Percentiles rank a stretch among this genome's conserved stretches.
Evolutionary conservation across 495 filamentous ascomycete genomes (phyloP).

Genomic region (Sporormia fimetaria): DNA sequence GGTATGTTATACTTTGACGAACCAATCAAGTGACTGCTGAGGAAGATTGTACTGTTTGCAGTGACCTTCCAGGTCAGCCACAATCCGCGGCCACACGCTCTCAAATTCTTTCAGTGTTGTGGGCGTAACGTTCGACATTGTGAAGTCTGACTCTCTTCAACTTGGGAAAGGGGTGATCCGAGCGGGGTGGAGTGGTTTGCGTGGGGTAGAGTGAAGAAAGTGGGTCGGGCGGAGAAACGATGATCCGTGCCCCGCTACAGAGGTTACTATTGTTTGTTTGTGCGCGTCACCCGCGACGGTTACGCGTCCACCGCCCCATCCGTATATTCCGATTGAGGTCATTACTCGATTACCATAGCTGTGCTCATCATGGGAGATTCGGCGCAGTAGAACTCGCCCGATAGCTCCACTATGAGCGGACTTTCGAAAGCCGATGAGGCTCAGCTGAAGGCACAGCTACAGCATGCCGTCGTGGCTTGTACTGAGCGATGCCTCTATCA

Average conservation of each 20-base stretch:
- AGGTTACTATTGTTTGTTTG: no score
- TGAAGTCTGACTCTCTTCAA: no score
- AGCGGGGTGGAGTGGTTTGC: no score
- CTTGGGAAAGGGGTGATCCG: no score
- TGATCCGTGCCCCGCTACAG: no score
- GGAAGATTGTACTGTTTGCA: constrained; percentile 72
- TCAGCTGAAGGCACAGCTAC: constrained; percentile 52
- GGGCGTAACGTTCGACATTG: no score
- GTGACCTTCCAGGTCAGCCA: constrained; percentile 64
- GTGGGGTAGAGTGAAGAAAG: no score
- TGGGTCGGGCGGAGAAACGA: no score
- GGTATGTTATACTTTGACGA: constrained; percentile 55
- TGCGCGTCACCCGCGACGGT: no score
- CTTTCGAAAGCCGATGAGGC: constrained; percentile 28
- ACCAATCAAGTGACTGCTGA: constrained; percentile 74
- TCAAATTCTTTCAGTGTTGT: constrained; percentile 79
- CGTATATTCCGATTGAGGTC: no score
- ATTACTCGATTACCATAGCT: background rate
- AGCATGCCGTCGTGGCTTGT: constrained; percentile 77
- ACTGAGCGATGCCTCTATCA: constrained; percentile 94
- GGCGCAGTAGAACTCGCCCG: background rate
- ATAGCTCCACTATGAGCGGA: constrained; percentile 3
- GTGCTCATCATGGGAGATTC: background rate
- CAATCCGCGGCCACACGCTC: constrained; percentile 66
- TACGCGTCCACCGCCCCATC: no score